These are phyloP conservation scores for Diaporthe sp. DNA, from an alignment of 2,329 filamentous ascomycete species.

Conservation along the genomic window DNA sequence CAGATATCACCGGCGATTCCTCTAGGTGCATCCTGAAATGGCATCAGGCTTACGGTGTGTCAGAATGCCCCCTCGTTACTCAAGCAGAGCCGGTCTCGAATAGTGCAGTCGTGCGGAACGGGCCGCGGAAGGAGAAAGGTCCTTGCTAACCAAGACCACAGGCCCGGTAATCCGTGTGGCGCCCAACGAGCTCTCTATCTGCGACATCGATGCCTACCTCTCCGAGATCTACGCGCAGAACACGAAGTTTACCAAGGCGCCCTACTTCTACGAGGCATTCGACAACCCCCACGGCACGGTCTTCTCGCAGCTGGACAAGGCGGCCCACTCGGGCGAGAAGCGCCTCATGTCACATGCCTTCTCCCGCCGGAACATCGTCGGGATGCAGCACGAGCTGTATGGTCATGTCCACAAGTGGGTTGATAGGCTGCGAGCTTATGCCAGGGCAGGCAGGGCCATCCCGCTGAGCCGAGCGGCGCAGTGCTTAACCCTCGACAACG, in stretches of 20 bases:
- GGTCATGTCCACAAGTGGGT: not conserved
- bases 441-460: not conserved
- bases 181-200: conserved; percentile 6
- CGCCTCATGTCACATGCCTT: conserved; percentile 9
- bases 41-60: not conserved
- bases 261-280: conserved; percentile 8
- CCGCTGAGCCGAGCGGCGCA: conserved; percentile 9
- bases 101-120: not conserved
- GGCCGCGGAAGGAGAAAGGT: not conserved
- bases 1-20: not conserved
- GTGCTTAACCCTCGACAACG: conserved; percentile 5
- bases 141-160: not conserved
- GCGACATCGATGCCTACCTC: not conserved
- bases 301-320: not conserved
- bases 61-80: not conserved
- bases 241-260: not conserved
- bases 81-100: not conserved
- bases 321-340: conserved; percentile 1
- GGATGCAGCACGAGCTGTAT: conserved; percentile 6
- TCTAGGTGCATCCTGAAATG: not conserved
- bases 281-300: conserved; percentile 4
- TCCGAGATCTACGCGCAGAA: conserved; percentile 16
- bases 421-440: not conserved
- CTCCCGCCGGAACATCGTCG: conserved; percentile 14
- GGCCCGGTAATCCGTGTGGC: conserved; percentile 12